phyloP scores from a whole-genome alignment of 768 basidiomycete species.

The Epithele typhae region DNA sequence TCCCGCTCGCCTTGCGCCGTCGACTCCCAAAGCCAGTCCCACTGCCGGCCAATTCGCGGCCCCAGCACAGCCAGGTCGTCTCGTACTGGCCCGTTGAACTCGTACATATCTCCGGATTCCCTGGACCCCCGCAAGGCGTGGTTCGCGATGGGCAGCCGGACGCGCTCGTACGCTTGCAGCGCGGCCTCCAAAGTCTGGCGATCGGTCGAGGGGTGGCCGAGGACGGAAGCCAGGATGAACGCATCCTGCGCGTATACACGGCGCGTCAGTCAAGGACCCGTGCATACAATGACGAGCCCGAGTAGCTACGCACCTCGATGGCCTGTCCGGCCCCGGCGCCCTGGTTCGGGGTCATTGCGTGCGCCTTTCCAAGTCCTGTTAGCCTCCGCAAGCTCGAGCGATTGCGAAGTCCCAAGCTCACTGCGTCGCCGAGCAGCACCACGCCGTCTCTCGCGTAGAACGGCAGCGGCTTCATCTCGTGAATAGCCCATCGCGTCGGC shows the following conservation, averaged over 20 bases:
- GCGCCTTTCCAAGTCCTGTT: conserved; percentile 27
- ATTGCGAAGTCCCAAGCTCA: no score
- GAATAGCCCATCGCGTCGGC: conserved; percentile 29
- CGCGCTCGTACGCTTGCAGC: conserved; percentile 26
- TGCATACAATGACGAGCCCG: neutral
- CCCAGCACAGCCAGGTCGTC: conserved; percentile 36
- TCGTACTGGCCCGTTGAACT: no score
- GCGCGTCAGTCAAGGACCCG: neutral
- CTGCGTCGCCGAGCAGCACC: conserved; percentile 28
- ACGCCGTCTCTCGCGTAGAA: conserved; percentile 22
- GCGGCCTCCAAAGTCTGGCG: conserved; percentile 16
- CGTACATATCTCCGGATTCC: conserved; percentile 18
- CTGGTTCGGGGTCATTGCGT: conserved; percentile 44
- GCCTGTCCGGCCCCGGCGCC: conserved; percentile 49
- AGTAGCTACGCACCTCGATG: conserved; percentile 40
- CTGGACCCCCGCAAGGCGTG: conserved; percentile 21
- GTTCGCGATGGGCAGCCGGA: conserved; percentile 27
- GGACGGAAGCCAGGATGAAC: conserved; percentile 26
- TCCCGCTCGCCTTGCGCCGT: conserved; percentile 31
- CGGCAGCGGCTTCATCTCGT: conserved; percentile 25
- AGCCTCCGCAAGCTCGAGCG: no score
- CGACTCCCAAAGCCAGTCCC: conserved; percentile 38
- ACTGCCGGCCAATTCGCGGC: conserved; percentile 36
- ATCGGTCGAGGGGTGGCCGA: conserved; percentile 22
- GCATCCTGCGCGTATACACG: conserved; percentile 23